Evolutionary conservation across 2,329 filamentous ascomycete genomes (phyloP), one percentile per base, ranked within the genome.

Genomic region (Aspergillus fructus): DNA sequence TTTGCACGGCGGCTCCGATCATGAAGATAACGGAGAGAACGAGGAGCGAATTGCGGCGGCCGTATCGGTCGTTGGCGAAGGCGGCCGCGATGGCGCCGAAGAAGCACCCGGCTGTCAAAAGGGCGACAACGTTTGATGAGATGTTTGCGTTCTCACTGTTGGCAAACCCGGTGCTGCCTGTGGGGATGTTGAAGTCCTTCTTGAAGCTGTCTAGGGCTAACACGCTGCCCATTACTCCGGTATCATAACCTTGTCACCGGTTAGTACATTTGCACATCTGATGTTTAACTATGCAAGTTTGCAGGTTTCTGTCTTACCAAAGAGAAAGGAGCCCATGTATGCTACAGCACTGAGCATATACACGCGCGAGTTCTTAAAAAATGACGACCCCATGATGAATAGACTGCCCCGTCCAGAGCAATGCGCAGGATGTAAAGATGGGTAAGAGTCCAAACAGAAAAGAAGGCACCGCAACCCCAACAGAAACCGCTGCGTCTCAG

Each of bases 321-420:
- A 78, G n/a, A 78, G 71, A 60, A 78, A 64, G 27, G 75, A 75
- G 59, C 75, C 76, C 60, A 75, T 67, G 55, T 78, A 78, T 64
- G 76, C 76, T 37, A 78, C 76, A 41, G 67, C 64, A 24, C 76
- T 76, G 53, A 79, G 72, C 56, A 78, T 66, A 61, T 78, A 78
- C 33, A 79, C 76, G 51, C 76, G 71, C 52, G 76, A 74, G 57
- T 78, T 78, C 64, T 76, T 74, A 62, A 77, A 71, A 56, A 74
- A 65, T 24, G 61, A 59, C 62, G 27, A 30, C 27, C 27, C 27
- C 27, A 30, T 30, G 27, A 30, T 30, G 27, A 30, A 30, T 30
- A 30, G 9, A 30, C 27, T 30, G 27, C 27, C 27, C 27, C 27
- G 27, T 30, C 9, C 27, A 11, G 27, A 30, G 9, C 27, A 30